Percentiles rank a stretch among this genome's conserved stretches.
These are phyloP conservation scores for Pseudogymnoascus sp. DNA, from an alignment of 2,329 filamentous ascomycete genomes.

Conservation along the genomic window DNA sequence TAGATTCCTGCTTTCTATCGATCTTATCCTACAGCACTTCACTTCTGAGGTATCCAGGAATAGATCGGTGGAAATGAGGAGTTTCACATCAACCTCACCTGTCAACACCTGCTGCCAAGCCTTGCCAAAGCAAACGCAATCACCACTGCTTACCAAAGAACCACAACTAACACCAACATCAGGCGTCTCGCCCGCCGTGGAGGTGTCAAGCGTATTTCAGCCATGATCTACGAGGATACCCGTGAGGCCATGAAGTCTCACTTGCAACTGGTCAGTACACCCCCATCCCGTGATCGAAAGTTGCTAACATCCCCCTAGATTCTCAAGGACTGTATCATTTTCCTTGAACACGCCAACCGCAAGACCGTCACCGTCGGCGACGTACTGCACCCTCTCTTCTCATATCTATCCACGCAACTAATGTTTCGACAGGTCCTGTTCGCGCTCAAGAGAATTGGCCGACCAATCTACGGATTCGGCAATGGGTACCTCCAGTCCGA, in stretches of 20 bases:
- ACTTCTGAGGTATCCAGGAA: background rate
- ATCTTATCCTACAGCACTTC: background rate
- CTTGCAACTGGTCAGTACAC: constrained; percentile 38
- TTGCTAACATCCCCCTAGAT: background rate
- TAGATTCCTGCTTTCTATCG: background rate
- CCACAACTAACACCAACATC: background rate
- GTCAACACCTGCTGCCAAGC: background rate
- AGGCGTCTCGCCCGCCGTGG: constrained; percentile 65
- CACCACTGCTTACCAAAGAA: background rate
- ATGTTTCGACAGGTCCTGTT: constrained; percentile 42
- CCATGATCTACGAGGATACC: constrained; percentile 54
- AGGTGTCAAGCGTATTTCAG: constrained; percentile 66
- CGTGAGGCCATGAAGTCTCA: constrained; percentile 43
- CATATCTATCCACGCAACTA: constrained; percentile 1
- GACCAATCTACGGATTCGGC: constrained; percentile 52
- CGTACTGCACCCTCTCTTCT: constrained; percentile 35
- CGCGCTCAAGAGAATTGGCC: constrained; percentile 39
- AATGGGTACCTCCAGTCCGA: constrained; percentile 22
- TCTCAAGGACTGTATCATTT: constrained; percentile 36
- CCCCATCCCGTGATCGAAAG: background rate
- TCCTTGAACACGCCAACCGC: constrained; percentile 43
- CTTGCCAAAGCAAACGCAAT: background rate
- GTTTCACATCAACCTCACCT: background rate
- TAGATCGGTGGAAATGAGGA: background rate
- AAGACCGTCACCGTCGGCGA: constrained; percentile 59